Base-by-base conservation (phyloP, 371 early-diverging fungal genomes). In the Rhizopus microsporus region DNA sequence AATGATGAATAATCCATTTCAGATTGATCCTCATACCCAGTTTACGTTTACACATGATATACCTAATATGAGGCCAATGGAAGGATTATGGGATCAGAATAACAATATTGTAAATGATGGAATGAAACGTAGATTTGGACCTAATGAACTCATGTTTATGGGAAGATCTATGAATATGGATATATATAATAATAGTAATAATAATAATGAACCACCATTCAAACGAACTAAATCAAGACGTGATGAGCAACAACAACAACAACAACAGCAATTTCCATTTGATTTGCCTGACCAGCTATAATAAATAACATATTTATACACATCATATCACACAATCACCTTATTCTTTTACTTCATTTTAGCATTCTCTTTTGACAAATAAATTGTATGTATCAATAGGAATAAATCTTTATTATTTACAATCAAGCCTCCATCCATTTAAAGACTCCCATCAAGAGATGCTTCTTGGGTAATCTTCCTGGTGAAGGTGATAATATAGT, bases 401-500 rank as follows among this genome's bases (percentile, higher is more conserved):
- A 47, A 47, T 13, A 47, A 23, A 34, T 3, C 30, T 31, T 37
- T 46, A 37, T 29, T 59, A 53, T 53, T 33, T 47, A 53, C n/a
- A 33, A 35, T 32, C 12, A 77, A 30, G 77, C 51, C 62, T 81
- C 81, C 72, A 81, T 70, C 98, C 98, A 98, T 69, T 93, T 92
- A 59, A 94, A 82, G 10, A 87, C 65, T 10, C 91, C 95, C 82
- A 94, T 81, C 42, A 95, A 57, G 57, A 95, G 69, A 66, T 90
- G 90, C 61, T 83, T 85, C 46, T 87, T 88, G 9, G 95, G 95
- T 61, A 98, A 74, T 51, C 89, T 79, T 3, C 95, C 95, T 3
- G 96, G 93, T 31, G 88, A 87, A 5, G 98, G 98, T 7, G 93
- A 83, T 29, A 96, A 59, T 17, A 97, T 75, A 0, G 90, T 94